Conservation (phyloP, 768 basidiomycete species). For the Mycena vulgaris region DNA sequence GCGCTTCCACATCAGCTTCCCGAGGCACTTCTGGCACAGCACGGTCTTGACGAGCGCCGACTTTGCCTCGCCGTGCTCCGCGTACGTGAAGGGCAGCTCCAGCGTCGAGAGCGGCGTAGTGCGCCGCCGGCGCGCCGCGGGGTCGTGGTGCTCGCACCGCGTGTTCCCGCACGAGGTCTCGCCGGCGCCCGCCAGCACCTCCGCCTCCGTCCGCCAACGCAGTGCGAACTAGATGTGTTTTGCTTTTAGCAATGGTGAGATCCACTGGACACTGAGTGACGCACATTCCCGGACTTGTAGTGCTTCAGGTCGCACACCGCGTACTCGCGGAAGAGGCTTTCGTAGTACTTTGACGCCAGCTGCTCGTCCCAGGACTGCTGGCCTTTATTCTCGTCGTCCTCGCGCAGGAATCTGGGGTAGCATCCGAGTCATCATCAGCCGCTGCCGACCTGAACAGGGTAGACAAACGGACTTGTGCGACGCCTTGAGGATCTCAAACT, state of each 20-base stretch:
- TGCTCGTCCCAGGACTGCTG: slow-evolving; percentile 83
- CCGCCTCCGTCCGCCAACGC: slow-evolving; percentile 94
- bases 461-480: slow-evolving; percentile 71
- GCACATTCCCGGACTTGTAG: slow-evolving; percentile 91
- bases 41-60: slow-evolving; percentile 93
- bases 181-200: slow-evolving; percentile 89
- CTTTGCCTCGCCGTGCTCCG: slow-evolving; percentile 82
- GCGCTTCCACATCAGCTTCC: slow-evolving; percentile 91
- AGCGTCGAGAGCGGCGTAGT: slow-evolving; percentile 73
- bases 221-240: slow-evolving; percentile 78
- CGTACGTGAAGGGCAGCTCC: slow-evolving; percentile 92
- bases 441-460: too few species aligned
- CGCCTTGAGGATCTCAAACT: slow-evolving; percentile 84
- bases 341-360: slow-evolving; percentile 91
- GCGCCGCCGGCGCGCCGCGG: slow-evolving; percentile 28
- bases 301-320: slow-evolving; percentile 96
- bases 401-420: slow-evolving; percentile 79
- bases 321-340: slow-evolving; percentile 91
- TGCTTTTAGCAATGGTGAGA: too few species aligned
- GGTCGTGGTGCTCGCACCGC: slow-evolving; percentile 81
- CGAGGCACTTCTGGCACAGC: slow-evolving; percentile 82
- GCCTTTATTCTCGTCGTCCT: slow-evolving; percentile 63
- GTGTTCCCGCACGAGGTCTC: slow-evolving; percentile 93
- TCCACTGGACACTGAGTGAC: too few species aligned
- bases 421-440: slow-evolving; percentile 12